Percentiles rank a stretch among this genome's conserved stretches.
Conservation (phyloP, 1,284 basidiomycete genomes). For the Athelia sp. region DNA sequence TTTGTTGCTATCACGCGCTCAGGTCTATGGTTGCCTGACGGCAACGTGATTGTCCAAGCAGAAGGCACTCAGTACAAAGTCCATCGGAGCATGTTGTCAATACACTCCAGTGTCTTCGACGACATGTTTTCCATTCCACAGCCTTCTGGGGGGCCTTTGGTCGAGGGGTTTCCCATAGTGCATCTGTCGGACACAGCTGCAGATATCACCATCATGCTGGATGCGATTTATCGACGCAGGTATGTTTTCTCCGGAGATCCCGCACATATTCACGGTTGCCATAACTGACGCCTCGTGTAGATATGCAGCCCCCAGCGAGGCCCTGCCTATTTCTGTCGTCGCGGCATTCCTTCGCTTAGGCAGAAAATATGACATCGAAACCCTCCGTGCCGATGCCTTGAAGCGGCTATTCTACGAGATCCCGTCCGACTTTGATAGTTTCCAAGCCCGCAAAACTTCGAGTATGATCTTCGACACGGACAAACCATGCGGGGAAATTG, state of each 20-base stretch:
- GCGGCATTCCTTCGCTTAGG: slow-evolving; percentile 1
- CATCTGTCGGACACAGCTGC: slow-evolving; percentile 14
- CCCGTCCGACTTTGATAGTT: neutral
- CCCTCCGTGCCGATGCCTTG: neutral
- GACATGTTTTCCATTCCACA: slow-evolving; percentile 15
- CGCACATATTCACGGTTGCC: neutral
- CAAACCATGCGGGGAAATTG: neutral
- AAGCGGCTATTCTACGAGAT: neutral
- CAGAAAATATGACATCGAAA: slow-evolving; percentile 1
- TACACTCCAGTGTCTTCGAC: slow-evolving; percentile 15
- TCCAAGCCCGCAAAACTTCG: neutral
- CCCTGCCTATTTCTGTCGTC: neutral
- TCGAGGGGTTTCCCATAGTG: slow-evolving; percentile 20
- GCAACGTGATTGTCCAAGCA: slow-evolving; percentile 19
- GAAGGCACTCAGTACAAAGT: slow-evolving; percentile 17
- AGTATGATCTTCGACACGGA: neutral
- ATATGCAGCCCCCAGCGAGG: neutral
- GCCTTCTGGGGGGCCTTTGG: slow-evolving; percentile 9
- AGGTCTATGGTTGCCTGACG: slow-evolving; percentile 17
- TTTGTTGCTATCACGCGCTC: slow-evolving; percentile 12
- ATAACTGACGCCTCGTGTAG: neutral
- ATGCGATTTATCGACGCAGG: slow-evolving; percentile 16
- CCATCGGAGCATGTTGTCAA: slow-evolving; percentile 12
- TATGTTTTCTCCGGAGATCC: slow-evolving; percentile 9
- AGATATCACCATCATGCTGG: slow-evolving; percentile 21